A percentile compares a stretch with the other conserved stretches of the same genome.
These are phyloP conservation scores for Trypanosoma scelopori DNA, from an alignment of 208 protist genomes.

Conservation along the genomic window DNA sequence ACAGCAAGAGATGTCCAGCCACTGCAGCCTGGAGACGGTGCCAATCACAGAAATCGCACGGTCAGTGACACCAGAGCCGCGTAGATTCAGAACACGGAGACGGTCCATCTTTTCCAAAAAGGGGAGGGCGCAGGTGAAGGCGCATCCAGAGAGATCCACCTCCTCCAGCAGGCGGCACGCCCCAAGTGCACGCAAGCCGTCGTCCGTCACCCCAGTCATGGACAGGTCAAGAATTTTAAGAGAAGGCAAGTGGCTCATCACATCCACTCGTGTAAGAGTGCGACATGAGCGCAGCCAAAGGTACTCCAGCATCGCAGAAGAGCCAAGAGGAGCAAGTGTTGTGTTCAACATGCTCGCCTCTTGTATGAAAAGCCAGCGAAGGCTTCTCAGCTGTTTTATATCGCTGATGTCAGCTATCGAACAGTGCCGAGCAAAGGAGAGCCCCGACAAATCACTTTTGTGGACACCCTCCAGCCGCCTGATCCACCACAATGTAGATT, in stretches of 20 bases:
- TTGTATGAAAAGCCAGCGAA: constrained; percentile 35
- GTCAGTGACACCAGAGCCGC: constrained; percentile 36
- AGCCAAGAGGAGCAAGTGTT: constrained; percentile 32
- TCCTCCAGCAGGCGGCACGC: constrained; percentile 29
- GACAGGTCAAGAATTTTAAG: constrained; percentile 32
- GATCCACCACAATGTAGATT: constrained; percentile 23
- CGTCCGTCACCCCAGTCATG: constrained; percentile 30
- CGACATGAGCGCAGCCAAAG: constrained; percentile 33
- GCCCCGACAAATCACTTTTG: constrained; percentile 12
- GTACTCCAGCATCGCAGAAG: constrained; percentile 31
- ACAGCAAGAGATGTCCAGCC: constrained; percentile 34
- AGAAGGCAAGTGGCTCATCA: constrained; percentile 24
- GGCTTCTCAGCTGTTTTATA: constrained; percentile 26
- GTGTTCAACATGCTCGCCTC: constrained; percentile 30
- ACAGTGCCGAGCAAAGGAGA: constrained; percentile 34
- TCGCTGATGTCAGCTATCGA: constrained; percentile 34
- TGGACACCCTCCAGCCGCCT: constrained; percentile 7
- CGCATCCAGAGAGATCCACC: constrained; percentile 39
- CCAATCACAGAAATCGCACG: constrained; percentile 15
- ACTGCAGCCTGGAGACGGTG: constrained; percentile 17
- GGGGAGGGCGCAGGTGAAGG: constrained; percentile 24
- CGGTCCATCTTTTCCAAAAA: constrained; percentile 26
- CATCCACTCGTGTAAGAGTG: constrained; percentile 30
- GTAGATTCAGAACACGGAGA: constrained; percentile 30
- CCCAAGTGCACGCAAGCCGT: constrained; percentile 25